These are phyloP conservation scores for Dactylellina drechsleri DNA, from an alignment of 2,329 filamentous ascomycete species.

Conservation along the genomic window DNA sequence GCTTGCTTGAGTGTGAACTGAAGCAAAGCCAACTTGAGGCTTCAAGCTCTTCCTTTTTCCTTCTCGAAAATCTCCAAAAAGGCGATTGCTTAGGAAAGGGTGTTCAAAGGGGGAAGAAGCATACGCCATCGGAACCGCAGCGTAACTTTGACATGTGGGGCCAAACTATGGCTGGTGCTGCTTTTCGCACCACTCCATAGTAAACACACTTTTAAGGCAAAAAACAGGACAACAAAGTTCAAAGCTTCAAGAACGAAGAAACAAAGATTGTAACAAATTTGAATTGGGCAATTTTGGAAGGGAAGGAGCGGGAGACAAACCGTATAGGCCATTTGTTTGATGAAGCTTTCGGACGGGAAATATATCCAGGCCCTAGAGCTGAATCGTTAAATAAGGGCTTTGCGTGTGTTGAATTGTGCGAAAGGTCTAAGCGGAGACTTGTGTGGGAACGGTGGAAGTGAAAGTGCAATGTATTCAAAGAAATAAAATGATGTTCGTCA, in stretches of 20 bases:
- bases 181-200: conserved; percentile 23
- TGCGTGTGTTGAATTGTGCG: conserved; percentile 30
- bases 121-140: conserved; percentile 28
- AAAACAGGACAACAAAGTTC: conserved; percentile 11
- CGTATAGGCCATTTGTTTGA: conserved; percentile 50
- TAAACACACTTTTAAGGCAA: conserved; percentile 48
- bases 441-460: conserved; percentile 27
- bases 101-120: conserved; percentile 5
- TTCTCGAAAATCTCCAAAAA: not conserved
- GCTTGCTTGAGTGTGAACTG: conserved; percentile 12
- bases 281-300: conserved; percentile 47
- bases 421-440: conserved; percentile 40
- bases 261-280: conserved; percentile 36
- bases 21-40: conserved; percentile 21
- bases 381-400: conserved; percentile 49
- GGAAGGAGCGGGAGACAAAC: conserved; percentile 44
- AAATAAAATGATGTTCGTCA: conserved; percentile 26
- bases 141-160: conserved; percentile 51
- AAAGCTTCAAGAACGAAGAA: conserved; percentile 18
- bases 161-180: conserved; percentile 21
- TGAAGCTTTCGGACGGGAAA: conserved; percentile 51
- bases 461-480: conserved; percentile 23
- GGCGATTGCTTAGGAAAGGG: conserved; percentile 4
- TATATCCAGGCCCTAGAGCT: conserved; percentile 49
- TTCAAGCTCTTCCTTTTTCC: conserved; percentile 23